These are phyloP conservation scores for Bassia scoparia DNA, from an alignment of 148 eudicot genomes.

Conservation along the genomic window DNA sequence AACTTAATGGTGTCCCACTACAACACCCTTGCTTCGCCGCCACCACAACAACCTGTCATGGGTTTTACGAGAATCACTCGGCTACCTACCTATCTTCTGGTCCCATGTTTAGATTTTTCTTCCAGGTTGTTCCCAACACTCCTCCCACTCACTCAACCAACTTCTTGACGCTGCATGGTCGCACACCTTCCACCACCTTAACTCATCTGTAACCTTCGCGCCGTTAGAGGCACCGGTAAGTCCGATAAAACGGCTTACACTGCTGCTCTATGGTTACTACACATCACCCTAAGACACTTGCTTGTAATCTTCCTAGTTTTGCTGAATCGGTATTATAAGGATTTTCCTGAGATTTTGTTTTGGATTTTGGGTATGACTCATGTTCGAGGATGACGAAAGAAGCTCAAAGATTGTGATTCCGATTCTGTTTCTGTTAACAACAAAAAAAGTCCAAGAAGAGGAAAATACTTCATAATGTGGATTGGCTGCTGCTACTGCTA, in stretches of 20 bases:
- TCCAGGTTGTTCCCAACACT: conserved; percentile 25
- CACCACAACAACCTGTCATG: neutral
- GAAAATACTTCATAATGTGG: no score
- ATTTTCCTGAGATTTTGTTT: conserved; percentile 29
- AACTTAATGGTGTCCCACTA: conserved; percentile 5
- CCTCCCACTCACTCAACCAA: neutral
- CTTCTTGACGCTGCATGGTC: conserved; percentile 21
- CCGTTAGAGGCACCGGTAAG: conserved; percentile 29
- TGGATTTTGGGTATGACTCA: conserved; percentile 21
- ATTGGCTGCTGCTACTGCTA: no score
- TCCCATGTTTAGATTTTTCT: conserved; percentile 28
- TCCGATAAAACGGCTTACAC: conserved; percentile 23
- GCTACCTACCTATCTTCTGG: conserved; percentile 20
- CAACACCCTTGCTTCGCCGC: conserved; percentile 5
- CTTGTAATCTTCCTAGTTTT: conserved; percentile 19
- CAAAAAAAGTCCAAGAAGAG: neutral
- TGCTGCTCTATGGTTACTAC: conserved; percentile 24
- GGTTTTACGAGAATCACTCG: conserved; percentile 14
- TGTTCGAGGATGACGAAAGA: no score
- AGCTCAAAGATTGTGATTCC: no score
- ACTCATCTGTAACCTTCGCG: conserved; percentile 28
- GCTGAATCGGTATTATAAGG: conserved; percentile 28
- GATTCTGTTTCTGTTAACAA: neutral
- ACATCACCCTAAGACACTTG: conserved; percentile 28
- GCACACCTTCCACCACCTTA: conserved; percentile 26